Evolutionary conservation across 2,329 filamentous ascomycete genomes (phyloP), one percentile per base, ranked within the genome.

Genomic region (Epichloe baconii): DNA sequence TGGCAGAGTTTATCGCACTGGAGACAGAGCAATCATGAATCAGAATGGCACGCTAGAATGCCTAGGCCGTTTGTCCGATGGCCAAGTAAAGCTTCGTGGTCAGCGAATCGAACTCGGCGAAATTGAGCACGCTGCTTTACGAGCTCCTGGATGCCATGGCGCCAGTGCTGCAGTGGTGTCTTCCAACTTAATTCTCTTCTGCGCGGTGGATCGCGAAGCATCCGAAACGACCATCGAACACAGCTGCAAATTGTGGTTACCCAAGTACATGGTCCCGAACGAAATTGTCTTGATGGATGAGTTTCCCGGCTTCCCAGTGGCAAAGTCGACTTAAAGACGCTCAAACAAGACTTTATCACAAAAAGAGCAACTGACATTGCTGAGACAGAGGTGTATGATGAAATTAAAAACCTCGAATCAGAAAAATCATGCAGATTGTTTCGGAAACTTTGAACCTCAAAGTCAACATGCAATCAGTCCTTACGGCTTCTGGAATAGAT

Each of bases 1-100:
- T 62, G 89, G 87, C 3, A 73, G 75, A 3, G 69, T 94, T 0
- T 96, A 96, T 65, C 78, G 86, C 34, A 95, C 89, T 0, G 89
- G 89, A 0, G 90, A 96, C 66, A 88, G 85, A 61, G 90, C 86
- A 4, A 76, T 78, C 21, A 74, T 95, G 47, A 74, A 77, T 2
- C 58, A 72, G 0, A 74, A 85, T 53, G 87, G 88, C 1, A 78
- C 75, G 0, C 72, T 96, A n/a, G 86, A 95, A 63, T 94, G 87
- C 60, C 74, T 90, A 36, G 90, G 90, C 0, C 82, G 90, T 11
- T 82, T 95, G 12, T 78, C 79, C 2, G 79, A 80, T 47, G 88
- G 87, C 0, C 90, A 96, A 64, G 82, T 95, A 48, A 95, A 95
- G 66, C 73, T 95, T 7, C 78, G 88, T 49, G 89, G 89, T 1